Percentiles rank a stretch among this genome's conserved stretches.
These are phyloP conservation scores for Globisporangium nodosum DNA, from an alignment of 352 stramenopile genomes.

Conservation along the genomic window DNA sequence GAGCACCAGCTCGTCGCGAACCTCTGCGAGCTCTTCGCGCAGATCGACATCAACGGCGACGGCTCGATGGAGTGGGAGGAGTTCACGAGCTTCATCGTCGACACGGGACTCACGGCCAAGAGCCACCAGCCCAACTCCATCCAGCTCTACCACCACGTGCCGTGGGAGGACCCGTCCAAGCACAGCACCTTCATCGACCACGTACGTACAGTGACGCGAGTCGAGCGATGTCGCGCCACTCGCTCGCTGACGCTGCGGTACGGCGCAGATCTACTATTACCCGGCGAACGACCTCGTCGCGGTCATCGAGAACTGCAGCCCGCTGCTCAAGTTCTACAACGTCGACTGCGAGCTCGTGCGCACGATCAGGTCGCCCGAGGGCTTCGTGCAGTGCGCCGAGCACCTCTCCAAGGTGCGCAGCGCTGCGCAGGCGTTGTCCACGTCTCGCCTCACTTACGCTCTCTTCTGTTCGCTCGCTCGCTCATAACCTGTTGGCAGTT, in stretches of 20 bases:
- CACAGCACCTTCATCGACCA: constrained; percentile 82
- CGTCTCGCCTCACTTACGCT: neutral
- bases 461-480: neutral
- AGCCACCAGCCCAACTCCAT: constrained; percentile 87
- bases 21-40: constrained; percentile 85
- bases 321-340: constrained; percentile 82
- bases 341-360: constrained; percentile 58
- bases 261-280: constrained; percentile 75
- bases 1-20: constrained; percentile 82
- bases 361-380: constrained; percentile 59
- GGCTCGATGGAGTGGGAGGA: constrained; percentile 91
- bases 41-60: constrained; percentile 91
- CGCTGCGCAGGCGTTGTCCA: neutral
- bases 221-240: neutral
- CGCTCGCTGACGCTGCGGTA: neutral
- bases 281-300: constrained; percentile 57
- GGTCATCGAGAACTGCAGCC: constrained; percentile 70
- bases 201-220: constrained; percentile 10
- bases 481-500: constrained; percentile 13
- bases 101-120: constrained; percentile 77
- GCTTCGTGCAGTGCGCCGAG: constrained; percentile 74
- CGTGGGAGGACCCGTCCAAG: constrained; percentile 81
- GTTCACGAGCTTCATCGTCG: constrained; percentile 90
- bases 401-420: constrained; percentile 49
- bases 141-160: constrained; percentile 72